These are phyloP conservation scores for Fusarium pseudocircinatum DNA, from an alignment of 2,329 filamentous ascomycete species.

Conservation along the genomic window DNA sequence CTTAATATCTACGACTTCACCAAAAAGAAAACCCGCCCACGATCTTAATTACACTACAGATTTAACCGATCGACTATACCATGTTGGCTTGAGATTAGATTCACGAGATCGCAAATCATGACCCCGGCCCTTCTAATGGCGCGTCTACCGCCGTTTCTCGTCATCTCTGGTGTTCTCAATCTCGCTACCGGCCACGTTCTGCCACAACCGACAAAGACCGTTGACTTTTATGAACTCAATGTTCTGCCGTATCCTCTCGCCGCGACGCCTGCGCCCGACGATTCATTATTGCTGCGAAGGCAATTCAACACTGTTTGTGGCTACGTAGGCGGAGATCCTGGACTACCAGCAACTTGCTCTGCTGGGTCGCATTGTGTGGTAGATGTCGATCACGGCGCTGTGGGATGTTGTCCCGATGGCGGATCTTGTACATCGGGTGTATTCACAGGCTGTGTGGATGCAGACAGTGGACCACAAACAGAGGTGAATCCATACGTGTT, in stretches of 20 bases:
- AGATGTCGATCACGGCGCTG: conserved; percentile 58
- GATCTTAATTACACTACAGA: conserved; percentile 6
- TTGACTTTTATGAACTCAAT: conserved; percentile 51
- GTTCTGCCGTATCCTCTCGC: conserved; percentile 53
- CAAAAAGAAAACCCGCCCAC: conserved; percentile 1
- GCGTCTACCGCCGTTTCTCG: conserved; percentile 50
- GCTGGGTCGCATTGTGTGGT: conserved; percentile 68
- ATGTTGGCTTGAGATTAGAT: conserved; percentile 41
- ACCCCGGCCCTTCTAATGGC: conserved; percentile 46
- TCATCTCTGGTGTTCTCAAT: conserved; percentile 48
- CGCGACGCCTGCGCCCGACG: conserved; percentile 52
- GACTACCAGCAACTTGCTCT: conserved; percentile 65
- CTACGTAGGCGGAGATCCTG: conserved; percentile 62
- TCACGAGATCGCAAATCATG: conserved; percentile 36
- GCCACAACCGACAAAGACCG: conserved; percentile 53
- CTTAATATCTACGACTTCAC: conserved; percentile 5
- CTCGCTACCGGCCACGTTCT: conserved; percentile 51
- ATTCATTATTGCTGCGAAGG: conserved; percentile 50
- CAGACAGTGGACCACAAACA: conserved; percentile 59
- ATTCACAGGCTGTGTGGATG: conserved; percentile 67
- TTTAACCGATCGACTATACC: conserved; percentile 10
- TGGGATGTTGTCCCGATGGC: conserved; percentile 66
- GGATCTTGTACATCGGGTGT: conserved; percentile 63
- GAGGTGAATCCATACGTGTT: conserved; percentile 66
- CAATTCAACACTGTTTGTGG: conserved; percentile 66